Percentiles rank a stretch among this genome's conserved stretches.
phyloP scores from a whole-genome alignment of 2,329 filamentous ascomycete genomes.

The Mariannaea sp. region DNA sequence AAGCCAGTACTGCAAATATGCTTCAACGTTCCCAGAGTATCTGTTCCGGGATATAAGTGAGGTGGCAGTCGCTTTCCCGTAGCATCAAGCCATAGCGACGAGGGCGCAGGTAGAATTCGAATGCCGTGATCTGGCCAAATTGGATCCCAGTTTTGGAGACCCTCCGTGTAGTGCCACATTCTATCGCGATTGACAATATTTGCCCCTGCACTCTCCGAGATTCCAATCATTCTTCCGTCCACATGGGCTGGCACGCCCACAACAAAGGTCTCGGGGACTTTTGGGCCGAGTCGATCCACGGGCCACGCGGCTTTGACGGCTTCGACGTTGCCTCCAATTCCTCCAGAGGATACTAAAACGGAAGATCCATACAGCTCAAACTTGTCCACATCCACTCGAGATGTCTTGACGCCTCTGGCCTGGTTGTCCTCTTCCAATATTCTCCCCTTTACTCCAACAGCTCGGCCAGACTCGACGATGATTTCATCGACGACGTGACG shows the following conservation, averaged over 20 bases:
- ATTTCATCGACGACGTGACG: slow-evolving; percentile 63
- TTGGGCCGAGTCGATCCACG: slow-evolving; percentile 59
- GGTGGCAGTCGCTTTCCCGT: slow-evolving; percentile 62
- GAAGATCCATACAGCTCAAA: slow-evolving; percentile 60
- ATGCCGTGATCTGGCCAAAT: slow-evolving; percentile 67
- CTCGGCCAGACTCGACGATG: slow-evolving; percentile 56
- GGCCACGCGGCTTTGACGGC: slow-evolving; percentile 64
- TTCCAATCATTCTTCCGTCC: slow-evolving; percentile 66
- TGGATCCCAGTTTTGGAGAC: slow-evolving; percentile 64
- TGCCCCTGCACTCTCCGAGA: slow-evolving; percentile 57
- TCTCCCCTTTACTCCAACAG: slow-evolving; percentile 57
- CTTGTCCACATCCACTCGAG: slow-evolving; percentile 51
- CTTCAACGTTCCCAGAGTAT: slow-evolving; percentile 62
- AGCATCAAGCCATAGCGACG: slow-evolving; percentile 66
- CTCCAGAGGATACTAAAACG: slow-evolving; percentile 61
- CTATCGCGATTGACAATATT: slow-evolving; percentile 63
- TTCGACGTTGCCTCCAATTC: slow-evolving; percentile 66
- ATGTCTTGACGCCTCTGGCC: slow-evolving; percentile 57
- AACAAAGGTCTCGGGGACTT: slow-evolving; percentile 60
- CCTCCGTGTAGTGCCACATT: slow-evolving; percentile 72
- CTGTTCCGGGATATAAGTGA: slow-evolving; percentile 60
- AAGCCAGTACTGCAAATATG: slow-evolving; percentile 65
- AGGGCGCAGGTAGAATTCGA: slow-evolving; percentile 63
- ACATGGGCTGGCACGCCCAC: slow-evolving; percentile 66
- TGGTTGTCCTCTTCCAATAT: slow-evolving; percentile 57